phyloP scores from a whole-genome alignment of 2,329 filamentous ascomycete species.

The Exophiala spinifera region DNA sequence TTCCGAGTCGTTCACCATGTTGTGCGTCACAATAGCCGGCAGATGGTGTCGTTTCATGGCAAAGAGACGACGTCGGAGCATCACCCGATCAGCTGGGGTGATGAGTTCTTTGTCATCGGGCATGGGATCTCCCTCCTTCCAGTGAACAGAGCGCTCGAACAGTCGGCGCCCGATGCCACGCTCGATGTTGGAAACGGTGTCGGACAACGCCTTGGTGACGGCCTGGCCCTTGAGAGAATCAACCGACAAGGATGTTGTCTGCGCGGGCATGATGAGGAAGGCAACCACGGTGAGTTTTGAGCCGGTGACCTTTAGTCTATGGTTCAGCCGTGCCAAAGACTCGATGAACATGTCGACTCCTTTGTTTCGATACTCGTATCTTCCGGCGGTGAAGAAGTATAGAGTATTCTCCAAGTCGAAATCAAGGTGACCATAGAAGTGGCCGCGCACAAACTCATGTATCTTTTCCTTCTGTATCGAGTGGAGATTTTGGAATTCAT shows the following conservation, averaged over 20 bases:
- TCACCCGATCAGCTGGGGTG: slow-evolving; percentile 83
- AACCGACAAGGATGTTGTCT: slow-evolving; percentile 90
- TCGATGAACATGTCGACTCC: slow-evolving; percentile 99
- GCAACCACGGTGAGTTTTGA: slow-evolving; percentile 94
- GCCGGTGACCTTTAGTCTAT: slow-evolving; percentile 77
- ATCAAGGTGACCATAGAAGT: slow-evolving; percentile 98
- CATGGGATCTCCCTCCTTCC: slow-evolving; percentile 90
- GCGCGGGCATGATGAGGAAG: slow-evolving; percentile 98
- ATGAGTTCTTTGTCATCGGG: slow-evolving; percentile 97
- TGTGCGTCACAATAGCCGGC: slow-evolving; percentile 96
- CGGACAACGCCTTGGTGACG: slow-evolving; percentile 91
- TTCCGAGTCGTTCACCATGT: slow-evolving; percentile 92
- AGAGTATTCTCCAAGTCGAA: slow-evolving; percentile 95
- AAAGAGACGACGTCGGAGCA: slow-evolving; percentile 85
- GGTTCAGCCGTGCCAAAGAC: slow-evolving; percentile 88
- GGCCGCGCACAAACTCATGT: slow-evolving; percentile 93
- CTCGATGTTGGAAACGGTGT: slow-evolving; percentile 91
- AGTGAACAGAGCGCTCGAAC: slow-evolving; percentile 89
- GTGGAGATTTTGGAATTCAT: slow-evolving; percentile 98
- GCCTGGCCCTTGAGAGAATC: slow-evolving; percentile 96
- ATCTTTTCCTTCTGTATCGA: slow-evolving; percentile 97
- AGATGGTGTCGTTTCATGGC: slow-evolving; percentile 92
- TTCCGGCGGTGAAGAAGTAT: slow-evolving; percentile 94
- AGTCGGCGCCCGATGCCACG: slow-evolving; percentile 87
- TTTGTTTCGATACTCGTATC: slow-evolving; percentile 98